phyloP scores from a whole-genome alignment of 23 red algal species.

The Cyanidioschyzon merolae region DNA sequence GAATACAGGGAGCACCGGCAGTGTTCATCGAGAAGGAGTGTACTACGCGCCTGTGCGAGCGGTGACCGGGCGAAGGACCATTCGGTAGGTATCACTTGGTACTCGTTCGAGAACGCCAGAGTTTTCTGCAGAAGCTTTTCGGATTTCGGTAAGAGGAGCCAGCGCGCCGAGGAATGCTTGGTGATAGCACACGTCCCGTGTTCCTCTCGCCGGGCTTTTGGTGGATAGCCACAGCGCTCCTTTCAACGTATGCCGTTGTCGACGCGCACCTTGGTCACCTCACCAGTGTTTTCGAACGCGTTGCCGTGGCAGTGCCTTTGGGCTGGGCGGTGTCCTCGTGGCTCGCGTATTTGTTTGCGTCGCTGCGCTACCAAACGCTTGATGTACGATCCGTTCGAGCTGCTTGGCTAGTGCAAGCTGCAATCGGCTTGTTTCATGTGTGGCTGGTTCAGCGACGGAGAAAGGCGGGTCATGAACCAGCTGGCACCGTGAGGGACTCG shows the following conservation, averaged over 20 bases:
- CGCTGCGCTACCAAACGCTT: constrained; percentile 1
- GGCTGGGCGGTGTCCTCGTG: neutral
- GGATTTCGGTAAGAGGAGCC: too few relatives aligned
- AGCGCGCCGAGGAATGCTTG: too few relatives aligned
- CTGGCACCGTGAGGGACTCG: neutral
- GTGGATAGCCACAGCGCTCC: constrained; percentile 10
- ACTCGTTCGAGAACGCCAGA: too few relatives aligned
- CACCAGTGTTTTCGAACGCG: neutral
- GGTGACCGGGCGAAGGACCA: too few relatives aligned
- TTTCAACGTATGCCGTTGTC: neutral
- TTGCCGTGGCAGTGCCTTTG: neutral
- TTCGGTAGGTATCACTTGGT: too few relatives aligned
- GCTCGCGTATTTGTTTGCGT: constrained; percentile 10
- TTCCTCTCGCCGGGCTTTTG: neutral
- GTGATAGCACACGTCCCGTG: neutral
- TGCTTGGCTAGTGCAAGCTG: neutral
- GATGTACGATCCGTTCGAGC: neutral
- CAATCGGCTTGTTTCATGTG: neutral
- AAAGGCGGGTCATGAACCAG: neutral
- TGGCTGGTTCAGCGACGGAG: neutral
- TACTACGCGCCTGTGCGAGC: too few relatives aligned
- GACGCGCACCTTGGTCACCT: neutral
- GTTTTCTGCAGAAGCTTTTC: too few relatives aligned
- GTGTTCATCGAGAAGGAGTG: too few relatives aligned
- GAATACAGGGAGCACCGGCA: too few relatives aligned